These are phyloP conservation scores for Scedosporium minutisporum DNA, from an alignment of 2,329 filamentous ascomycete genomes.

Conservation along the genomic window DNA sequence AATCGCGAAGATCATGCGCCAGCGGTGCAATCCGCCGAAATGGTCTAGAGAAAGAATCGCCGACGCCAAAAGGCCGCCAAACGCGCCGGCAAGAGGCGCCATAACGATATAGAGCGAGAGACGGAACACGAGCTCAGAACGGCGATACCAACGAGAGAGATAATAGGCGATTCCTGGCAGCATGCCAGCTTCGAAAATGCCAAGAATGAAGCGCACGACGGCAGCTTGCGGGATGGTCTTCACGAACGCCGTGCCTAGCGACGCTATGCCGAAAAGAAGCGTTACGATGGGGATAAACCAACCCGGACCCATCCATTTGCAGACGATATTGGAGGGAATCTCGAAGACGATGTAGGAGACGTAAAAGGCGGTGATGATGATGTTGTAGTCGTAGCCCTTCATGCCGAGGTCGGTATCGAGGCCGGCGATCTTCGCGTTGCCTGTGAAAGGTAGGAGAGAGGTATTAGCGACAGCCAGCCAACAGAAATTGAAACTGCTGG, in stretches of 20 bases:
- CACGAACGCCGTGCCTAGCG: constrained; percentile 58
- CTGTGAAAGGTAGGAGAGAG: constrained; percentile 21
- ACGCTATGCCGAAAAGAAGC: constrained; percentile 53
- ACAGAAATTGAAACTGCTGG: background rate
- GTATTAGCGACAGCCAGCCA: background rate
- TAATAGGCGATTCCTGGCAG: constrained; percentile 68
- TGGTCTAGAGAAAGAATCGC: constrained; percentile 52
- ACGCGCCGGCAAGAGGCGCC: constrained; percentile 60
- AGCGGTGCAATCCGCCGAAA: constrained; percentile 46
- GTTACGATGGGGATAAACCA: constrained; percentile 59
- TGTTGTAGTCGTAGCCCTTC: constrained; percentile 58
- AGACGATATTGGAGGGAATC: constrained; percentile 58
- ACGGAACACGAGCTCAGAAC: constrained; percentile 57
- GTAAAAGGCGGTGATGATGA: constrained; percentile 59
- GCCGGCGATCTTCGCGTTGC: constrained; percentile 58
- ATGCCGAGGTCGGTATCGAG: constrained; percentile 53
- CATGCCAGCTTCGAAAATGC: constrained; percentile 64
- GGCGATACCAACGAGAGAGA: constrained; percentile 59
- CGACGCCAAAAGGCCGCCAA: constrained; percentile 57
- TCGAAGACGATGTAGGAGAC: constrained; percentile 65
- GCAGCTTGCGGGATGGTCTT: constrained; percentile 38
- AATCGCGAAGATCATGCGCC: constrained; percentile 63
- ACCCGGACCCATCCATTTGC: constrained; percentile 62
- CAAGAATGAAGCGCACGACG: constrained; percentile 58
- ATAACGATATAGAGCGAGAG: constrained; percentile 61